Base-by-base conservation (phyloP, 1,284 basidiomycete genomes). In the Microbotryum saponariae region DNA sequence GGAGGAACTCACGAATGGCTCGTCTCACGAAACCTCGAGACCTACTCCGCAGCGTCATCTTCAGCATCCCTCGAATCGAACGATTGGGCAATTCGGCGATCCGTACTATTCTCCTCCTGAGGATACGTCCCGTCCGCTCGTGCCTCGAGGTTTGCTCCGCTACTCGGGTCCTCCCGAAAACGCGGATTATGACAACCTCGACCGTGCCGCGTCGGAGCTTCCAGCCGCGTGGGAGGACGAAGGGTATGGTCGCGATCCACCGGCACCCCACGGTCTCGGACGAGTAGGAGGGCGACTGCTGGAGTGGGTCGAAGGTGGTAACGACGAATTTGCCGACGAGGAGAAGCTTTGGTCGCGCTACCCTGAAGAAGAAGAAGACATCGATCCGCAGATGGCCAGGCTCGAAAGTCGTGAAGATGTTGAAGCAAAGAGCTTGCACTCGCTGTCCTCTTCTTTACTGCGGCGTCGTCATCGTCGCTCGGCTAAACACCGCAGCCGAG, bases 141-240 rank as follows among this genome's bases (percentile, higher is more conserved):
- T 42, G 12, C 37, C 37, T 42, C 37, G 37, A 42, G 37, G 63
- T 14, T 55, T 52, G 16, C 54, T 59, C n/a, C 46, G 61, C 1
- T 47, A 57, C 21, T 46, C 62, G 0, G 62, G 61, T 16, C 64
- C 60, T 2, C 52, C 67, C 18, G 64, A 64, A 29, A 49, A 61
- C 10, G 55, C 62, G 18, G 56, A 29, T 8, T 70, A 70, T 57
- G 65, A 67, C 33, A 55, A 56, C 44, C 46, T 70, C 29, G 51
- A 59, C 12, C 46, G 37, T 4, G 49, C 42, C 12, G 61, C 62
- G 6, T 44, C 52, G 4, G 50, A 55, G 12, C 53, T 68, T 14
- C 53, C 62, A 7, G 60, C 64, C 3, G 56, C 45, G 3, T 70
- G 69, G 69, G 64, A 59, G 21, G 66, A 70, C 37, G 66, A 65